Conservation (phyloP, 1,284 basidiomycete species). For the Neonothopanus nambi region DNA sequence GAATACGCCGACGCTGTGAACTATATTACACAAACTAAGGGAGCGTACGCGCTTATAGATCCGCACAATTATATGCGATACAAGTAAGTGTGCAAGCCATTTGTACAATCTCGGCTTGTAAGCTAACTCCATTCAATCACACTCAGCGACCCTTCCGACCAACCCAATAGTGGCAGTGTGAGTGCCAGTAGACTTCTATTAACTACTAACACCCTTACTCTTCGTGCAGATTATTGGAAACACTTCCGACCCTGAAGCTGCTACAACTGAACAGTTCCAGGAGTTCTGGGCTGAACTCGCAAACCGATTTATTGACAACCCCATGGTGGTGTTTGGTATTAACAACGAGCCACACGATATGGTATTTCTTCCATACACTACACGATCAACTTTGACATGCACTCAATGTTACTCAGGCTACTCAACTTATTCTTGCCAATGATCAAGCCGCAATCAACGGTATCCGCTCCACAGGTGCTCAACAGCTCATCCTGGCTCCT, state of each 20-base stretch:
- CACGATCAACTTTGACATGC: slow-evolving; percentile 1
- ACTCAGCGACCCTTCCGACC: slow-evolving; percentile 42
- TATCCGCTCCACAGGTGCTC: slow-evolving; percentile 41
- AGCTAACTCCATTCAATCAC: background rate
- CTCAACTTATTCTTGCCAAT: slow-evolving; percentile 39
- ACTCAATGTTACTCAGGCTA: slow-evolving; percentile 28
- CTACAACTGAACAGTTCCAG: slow-evolving; percentile 40
- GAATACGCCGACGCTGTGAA: slow-evolving; percentile 45
- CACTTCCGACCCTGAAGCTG: slow-evolving; percentile 42
- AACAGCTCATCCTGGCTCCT: slow-evolving; percentile 44
- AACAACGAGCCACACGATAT: slow-evolving; percentile 49
- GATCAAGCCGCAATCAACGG: slow-evolving; percentile 46
- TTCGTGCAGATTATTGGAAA: slow-evolving; percentile 41
- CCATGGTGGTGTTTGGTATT: slow-evolving; percentile 40
- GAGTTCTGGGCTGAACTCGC: slow-evolving; percentile 41
- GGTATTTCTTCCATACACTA: slow-evolving; percentile 23
- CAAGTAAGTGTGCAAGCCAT: slow-evolving; percentile 33
- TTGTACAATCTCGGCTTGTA: background rate
- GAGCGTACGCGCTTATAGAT: slow-evolving; percentile 43
- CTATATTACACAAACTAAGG: slow-evolving; percentile 42
- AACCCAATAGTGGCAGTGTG: slow-evolving; percentile 45
- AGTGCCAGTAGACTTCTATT: slow-evolving; percentile 12
- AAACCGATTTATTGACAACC: slow-evolving; percentile 34
- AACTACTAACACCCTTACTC: background rate
- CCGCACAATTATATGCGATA: slow-evolving; percentile 53